Base-by-base conservation (phyloP, 2,329 filamentous ascomycete genomes). In the Claviceps pusilla region DNA sequence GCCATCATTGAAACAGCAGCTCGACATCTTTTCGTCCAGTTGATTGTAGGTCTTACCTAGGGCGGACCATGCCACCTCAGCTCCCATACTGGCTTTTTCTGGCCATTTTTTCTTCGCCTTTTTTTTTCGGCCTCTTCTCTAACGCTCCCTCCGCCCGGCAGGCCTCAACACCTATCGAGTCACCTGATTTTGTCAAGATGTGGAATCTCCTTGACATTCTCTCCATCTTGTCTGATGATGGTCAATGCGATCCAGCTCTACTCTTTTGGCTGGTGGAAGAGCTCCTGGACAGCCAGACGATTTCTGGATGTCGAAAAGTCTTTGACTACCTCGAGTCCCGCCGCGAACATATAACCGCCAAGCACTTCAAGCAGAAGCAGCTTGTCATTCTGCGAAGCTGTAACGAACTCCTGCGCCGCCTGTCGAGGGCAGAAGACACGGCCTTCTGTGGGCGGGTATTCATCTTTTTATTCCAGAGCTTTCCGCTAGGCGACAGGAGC, bases 391-490 rank as follows among this genome's bases (percentile, higher is more conserved):
- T 98, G n/a, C 80, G 93, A 63, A 87, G 86, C 57, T 98, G 93
- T 71, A 98, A 97, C 68, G 93, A 97, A 70, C 76, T 98, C 16
- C 75, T 98, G n/a, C 83, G 91, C 41, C 80, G 93, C 48, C 76
- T 98, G 2, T 97, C 93, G n/a, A 82, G 93, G 55, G 91, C 93
- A 4, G 90, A 97, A 67, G 93, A 98, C 68, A 94, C 93, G 0
- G 89, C 94, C 0, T 98, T 99, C 66, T 98, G 93, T 64, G 93
- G 93, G 16, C 81, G 93, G 43, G 93, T 99, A 31, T 97, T 97
- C 69, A 96, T 98, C 59, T 99, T 96, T 69, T 81, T 98, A 65
- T 98, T 97, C 69, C 93, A 98, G 68, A 95, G 89, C 67, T 97
- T 98, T 64, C 93, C 93, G 1, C 76, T 98, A 0, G 91, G 91